A percentile compares a stretch with the other conserved stretches of the same genome.
phyloP scores from a whole-genome alignment of 371 early-diverging fungal genomes.

The Blakeslea trispora region DNA sequence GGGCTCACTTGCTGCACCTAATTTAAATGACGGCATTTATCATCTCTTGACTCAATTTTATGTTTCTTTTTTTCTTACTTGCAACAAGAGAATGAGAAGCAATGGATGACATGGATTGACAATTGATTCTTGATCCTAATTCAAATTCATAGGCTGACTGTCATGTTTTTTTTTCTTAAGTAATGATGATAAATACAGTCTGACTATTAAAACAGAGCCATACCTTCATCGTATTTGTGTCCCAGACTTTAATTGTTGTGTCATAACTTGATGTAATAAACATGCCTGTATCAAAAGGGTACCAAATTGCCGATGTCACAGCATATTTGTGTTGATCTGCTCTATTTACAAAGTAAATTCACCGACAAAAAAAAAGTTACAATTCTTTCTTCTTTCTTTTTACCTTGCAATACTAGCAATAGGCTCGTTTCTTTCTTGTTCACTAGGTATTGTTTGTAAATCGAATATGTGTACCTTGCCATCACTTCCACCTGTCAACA shows the following conservation, averaged over 20 bases:
- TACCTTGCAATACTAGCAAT: slow-evolving; percentile 54
- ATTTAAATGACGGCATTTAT: not conserved
- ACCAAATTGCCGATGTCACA: slow-evolving; percentile 80
- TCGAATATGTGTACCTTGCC: slow-evolving; percentile 73
- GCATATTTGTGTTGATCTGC: slow-evolving; percentile 61
- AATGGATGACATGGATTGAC: slow-evolving; percentile 73
- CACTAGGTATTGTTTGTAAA: slow-evolving; percentile 46
- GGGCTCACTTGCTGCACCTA: slow-evolving; percentile 67
- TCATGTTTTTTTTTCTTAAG: too few species aligned
- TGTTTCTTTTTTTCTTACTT: slow-evolving; percentile 41
- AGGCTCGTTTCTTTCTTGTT: slow-evolving; percentile 42
- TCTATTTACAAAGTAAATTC: slow-evolving; percentile 26
- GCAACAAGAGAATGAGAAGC: slow-evolving; percentile 81
- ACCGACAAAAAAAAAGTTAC: not conserved
- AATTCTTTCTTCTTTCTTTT: not conserved
- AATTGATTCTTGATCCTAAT: slow-evolving; percentile 64
- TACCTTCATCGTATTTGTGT: slow-evolving; percentile 74
- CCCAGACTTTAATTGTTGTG: slow-evolving; percentile 82
- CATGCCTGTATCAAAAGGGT: slow-evolving; percentile 84
- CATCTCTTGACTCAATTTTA: slow-evolving; percentile 2
- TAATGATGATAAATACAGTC: too few species aligned
- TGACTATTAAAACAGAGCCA: too few species aligned
- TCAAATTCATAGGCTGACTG: slow-evolving; percentile 40
- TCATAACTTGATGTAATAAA: slow-evolving; percentile 86
- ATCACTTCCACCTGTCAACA: slow-evolving; percentile 73